Evolutionary conservation across 2,329 filamentous ascomycete species (phyloP).

Genomic region (Calonectria hawksworthii): DNA sequence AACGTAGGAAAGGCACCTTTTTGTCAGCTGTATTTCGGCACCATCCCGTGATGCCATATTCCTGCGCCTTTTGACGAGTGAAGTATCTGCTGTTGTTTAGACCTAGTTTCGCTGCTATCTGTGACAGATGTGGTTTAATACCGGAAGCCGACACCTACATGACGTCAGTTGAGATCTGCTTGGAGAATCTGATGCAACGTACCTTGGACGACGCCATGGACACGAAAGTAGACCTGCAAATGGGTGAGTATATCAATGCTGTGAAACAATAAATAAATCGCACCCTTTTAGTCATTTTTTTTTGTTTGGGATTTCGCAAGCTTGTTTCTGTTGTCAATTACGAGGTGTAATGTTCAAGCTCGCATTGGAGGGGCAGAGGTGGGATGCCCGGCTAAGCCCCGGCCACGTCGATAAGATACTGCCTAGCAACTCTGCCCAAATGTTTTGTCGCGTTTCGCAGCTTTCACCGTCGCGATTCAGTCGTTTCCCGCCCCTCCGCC

Average conservation of each 20-base stretch:
- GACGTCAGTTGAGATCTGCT: conserved; percentile 44
- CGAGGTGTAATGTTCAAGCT: neutral
- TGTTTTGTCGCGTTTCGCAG: neutral
- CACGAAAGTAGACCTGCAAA: conserved; percentile 71
- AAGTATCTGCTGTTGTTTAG: conserved; percentile 60
- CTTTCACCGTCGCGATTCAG: neutral
- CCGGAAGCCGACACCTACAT: conserved; percentile 70
- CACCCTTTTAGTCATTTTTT: conserved; percentile 55
- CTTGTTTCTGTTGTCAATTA: neutral
- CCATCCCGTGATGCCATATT: conserved; percentile 71
- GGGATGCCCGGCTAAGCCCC: conserved; percentile 27
- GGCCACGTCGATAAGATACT: conserved; percentile 17
- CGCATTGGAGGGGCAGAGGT: conserved; percentile 9
- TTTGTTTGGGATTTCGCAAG: neutral
- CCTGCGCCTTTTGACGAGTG: conserved; percentile 64
- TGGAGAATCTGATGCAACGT: conserved; percentile 36
- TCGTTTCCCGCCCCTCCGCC: neutral
- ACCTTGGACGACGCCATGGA: conserved; percentile 80
- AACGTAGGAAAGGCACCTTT: conserved; percentile 57
- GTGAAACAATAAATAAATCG: neutral
- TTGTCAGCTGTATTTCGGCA: conserved; percentile 70
- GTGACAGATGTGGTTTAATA: conserved; percentile 39
- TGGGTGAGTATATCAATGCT: conserved; percentile 9
- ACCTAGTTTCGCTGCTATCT: neutral
- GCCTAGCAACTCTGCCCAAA: neutral